Evolutionary conservation across 2,329 filamentous ascomycete genomes (phyloP), one percentile per base, ranked within the genome.

Genomic region (Coniella vitis): DNA sequence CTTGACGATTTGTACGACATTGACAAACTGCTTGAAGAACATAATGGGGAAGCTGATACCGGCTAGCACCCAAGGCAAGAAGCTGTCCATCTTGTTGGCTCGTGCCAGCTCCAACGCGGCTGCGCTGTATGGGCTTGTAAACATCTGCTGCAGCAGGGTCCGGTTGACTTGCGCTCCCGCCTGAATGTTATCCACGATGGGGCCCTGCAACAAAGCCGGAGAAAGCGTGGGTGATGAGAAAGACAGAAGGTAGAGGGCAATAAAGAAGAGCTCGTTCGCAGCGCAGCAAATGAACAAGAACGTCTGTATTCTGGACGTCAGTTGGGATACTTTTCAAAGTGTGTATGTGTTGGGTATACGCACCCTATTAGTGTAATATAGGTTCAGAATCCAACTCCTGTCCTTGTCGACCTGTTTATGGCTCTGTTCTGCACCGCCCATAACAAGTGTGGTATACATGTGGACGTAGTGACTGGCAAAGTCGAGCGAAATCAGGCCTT

Each of bases 321-420:
- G 31, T 55, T 10, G 13, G 14, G 17, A 8, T 7, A 4, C 17
- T 10, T 25, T 37, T n/a, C 14, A 14, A 12, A n/a, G n/a, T n/a
- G n/a, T n/a, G n/a, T n/a, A n/a, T n/a, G n/a, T n/a, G n/a, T n/a
- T n/a, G n/a, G n/a, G 9, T 13, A 42, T 17, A 49, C 79, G 50
- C 71, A 95, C 91, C 79, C 88, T 94, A 75, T 95, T 97, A 55
- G 89, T 91, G 70, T 98, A 98, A 75, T 98, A 98, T 50, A 94
- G 74, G 69, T 95, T 93, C 65, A 98, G 71, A 51, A 97, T 75
- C 81, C 84, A 88, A 73, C 88, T 95, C 65, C 90, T 76, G 64
- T 80, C 87, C 68, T 86, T 84, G 64, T 95, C 89, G 45, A 98
- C 84, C 60, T 87, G 90, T 81, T 98, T 98, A 73, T 98, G 93